Conservation (phyloP, 2,329 filamentous ascomycete species). For the Claviceps capensis region DNA sequence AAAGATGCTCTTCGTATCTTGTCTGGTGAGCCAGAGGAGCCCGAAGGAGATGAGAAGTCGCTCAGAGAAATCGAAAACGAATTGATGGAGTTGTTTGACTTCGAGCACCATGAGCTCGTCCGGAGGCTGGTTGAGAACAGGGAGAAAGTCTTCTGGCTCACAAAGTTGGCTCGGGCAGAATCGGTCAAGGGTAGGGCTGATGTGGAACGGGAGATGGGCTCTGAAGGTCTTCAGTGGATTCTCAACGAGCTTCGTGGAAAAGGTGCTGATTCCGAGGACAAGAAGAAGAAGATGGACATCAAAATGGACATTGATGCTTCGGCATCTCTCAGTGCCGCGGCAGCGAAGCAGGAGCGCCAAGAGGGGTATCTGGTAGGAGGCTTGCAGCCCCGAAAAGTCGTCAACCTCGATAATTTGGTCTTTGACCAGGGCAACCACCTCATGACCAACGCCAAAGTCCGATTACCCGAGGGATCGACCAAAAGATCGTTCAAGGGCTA, state of each 20-base stretch:
- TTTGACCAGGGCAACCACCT: slow-evolving; percentile 98
- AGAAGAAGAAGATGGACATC: slow-evolving; percentile 63
- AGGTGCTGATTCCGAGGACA: slow-evolving; percentile 41
- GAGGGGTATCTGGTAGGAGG: slow-evolving; percentile 66
- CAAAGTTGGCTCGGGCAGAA: slow-evolving; percentile 69
- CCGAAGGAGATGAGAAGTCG: slow-evolving; percentile 66
- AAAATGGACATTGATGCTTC: slow-evolving; percentile 89
- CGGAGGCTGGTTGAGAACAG: slow-evolving; percentile 82
- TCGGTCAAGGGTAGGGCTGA: slow-evolving; percentile 61
- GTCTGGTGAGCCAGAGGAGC: slow-evolving; percentile 56
- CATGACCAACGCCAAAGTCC: slow-evolving; percentile 98
- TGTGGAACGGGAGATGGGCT: slow-evolving; percentile 82
- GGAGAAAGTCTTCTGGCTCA: slow-evolving; percentile 93
- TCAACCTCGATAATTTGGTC: slow-evolving; percentile 90
- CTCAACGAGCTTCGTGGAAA: slow-evolving; percentile 78
- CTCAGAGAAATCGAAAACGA: slow-evolving; percentile 95
- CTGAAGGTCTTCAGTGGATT: slow-evolving; percentile 74
- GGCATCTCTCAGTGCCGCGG: slow-evolving; percentile 37
- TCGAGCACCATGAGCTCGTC: slow-evolving; percentile 87
- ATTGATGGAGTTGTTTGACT: slow-evolving; percentile 95
- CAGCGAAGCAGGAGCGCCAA: slow-evolving; percentile 37
- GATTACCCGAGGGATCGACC: slow-evolving; percentile 83
- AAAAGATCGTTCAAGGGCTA: slow-evolving; percentile 96
- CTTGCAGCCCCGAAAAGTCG: slow-evolving; percentile 70
- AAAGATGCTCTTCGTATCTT: slow-evolving; percentile 71